Conservation (phyloP, 192 early-diverging fungal genomes). For the Haplosporangium gracile region DNA sequence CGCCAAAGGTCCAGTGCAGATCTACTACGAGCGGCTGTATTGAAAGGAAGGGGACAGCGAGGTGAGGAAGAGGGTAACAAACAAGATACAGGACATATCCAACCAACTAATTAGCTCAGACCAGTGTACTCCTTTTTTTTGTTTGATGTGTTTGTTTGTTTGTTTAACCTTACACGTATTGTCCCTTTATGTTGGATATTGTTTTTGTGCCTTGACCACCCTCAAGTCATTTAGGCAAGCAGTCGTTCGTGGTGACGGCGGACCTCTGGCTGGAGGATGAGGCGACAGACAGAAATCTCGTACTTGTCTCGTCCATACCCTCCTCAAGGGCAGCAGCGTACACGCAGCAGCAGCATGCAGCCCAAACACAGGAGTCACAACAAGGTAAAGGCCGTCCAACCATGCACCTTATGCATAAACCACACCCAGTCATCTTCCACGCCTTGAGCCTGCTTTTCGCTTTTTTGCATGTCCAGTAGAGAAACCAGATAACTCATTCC, state of each 20-base stretch:
- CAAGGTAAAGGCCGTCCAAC: conserved; percentile 9
- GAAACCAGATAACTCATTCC: not conserved
- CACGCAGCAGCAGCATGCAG: conserved; percentile 21
- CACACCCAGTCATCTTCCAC: not conserved
- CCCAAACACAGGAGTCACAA: conserved; percentile 14
- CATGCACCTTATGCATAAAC: conserved; percentile 3
- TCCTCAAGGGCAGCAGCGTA: conserved; percentile 32
- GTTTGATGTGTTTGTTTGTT: not conserved
- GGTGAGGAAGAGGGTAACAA: not conserved
- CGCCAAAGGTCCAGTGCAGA: not conserved
- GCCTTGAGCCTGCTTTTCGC: not conserved
- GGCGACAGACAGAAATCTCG: conserved; percentile 53
- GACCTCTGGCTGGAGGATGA: conserved; percentile 53
- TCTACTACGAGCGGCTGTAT: not conserved
- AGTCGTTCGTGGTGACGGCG: conserved; percentile 55
- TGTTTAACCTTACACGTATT: not conserved
- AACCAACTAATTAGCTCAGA: not conserved
- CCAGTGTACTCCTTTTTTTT: not conserved
- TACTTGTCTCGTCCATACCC: conserved; percentile 53
- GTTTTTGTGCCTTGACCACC: not conserved
- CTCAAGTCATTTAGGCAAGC: conserved; percentile 37
- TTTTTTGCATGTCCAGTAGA: not conserved
- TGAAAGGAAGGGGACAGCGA: not conserved
- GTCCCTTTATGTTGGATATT: not conserved
- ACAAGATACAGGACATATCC: not conserved